phyloP scores from a whole-genome alignment of 2,329 filamentous ascomycete genomes.

The Trichoderma afroharzianum region DNA sequence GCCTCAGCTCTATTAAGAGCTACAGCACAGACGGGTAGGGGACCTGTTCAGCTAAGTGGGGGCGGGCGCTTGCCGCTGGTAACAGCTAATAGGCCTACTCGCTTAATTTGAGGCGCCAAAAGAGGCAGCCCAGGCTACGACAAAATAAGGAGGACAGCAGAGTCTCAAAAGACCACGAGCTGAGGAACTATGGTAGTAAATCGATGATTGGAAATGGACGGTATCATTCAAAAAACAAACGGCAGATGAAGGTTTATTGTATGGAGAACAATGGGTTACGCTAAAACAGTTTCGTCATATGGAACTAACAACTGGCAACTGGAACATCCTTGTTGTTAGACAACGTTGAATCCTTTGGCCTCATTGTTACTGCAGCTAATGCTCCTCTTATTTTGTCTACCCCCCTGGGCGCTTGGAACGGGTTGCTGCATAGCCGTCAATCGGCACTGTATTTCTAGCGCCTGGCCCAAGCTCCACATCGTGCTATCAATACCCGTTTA shows the following conservation, averaged over 20 bases:
- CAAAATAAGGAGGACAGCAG: not conserved
- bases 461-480: not conserved
- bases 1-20: not conserved
- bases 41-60: not conserved
- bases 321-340: not conserved
- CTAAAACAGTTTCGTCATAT: not conserved
- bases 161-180: not conserved
- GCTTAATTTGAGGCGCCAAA: not conserved
- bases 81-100: not conserved
- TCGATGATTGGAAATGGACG: not conserved
- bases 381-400: not conserved
- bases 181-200: not conserved
- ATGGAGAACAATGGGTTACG: not conserved
- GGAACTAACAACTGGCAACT: not conserved
- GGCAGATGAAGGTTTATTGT: not conserved
- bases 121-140: not conserved
- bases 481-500: not conserved
- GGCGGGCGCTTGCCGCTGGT: conserved; percentile 4
- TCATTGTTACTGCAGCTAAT: not conserved
- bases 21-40: not conserved
- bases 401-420: not conserved
- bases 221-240: not conserved
- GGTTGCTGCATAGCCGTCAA: not conserved
- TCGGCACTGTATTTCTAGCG: conserved; percentile 9
- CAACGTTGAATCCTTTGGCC: not conserved